phyloP scores from a whole-genome alignment of 2,329 filamentous ascomycete species.

The Leptographium wingfieldii region DNA sequence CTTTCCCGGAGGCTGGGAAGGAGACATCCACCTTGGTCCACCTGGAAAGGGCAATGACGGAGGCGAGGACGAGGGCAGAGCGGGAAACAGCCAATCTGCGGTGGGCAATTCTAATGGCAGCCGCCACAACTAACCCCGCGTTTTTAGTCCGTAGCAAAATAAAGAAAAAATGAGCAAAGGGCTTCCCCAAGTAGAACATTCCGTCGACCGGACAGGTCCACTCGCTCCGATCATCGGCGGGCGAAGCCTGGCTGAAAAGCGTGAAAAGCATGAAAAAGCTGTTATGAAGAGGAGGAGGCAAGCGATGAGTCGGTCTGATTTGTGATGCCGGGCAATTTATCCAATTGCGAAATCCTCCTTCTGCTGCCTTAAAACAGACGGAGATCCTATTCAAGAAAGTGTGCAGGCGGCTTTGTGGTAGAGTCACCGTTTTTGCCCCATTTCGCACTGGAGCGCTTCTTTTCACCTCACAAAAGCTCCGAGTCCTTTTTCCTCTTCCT shows the following conservation, averaged over 20 bases:
- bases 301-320: not conserved
- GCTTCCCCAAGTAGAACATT: not conserved
- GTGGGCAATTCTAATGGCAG: slow-evolving; percentile 8
- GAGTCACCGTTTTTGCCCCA: not conserved
- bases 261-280: not conserved
- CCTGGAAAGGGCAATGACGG: not conserved
- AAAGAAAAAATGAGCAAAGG: not conserved
- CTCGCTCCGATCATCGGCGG: slow-evolving; percentile 11
- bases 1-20: not conserved
- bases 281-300: not conserved
- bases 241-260: not conserved
- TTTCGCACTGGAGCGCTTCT: not conserved
- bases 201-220: slow-evolving; percentile 7
- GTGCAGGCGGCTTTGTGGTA: not conserved
- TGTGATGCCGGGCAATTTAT: not conserved
- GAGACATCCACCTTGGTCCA: not conserved
- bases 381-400: not conserved
- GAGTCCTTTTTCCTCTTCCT: not conserved
- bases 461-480: not conserved
- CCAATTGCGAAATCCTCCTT: not conserved
- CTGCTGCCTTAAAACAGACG: not conserved
- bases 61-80: not conserved
- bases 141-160: slow-evolving; percentile 5
- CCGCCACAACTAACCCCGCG: slow-evolving; percentile 9
- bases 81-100: slow-evolving; percentile 7